These are phyloP conservation scores for Aspergillus brunneoviolaceus DNA, from an alignment of 2,329 filamentous ascomycete species.

Conservation along the genomic window DNA sequence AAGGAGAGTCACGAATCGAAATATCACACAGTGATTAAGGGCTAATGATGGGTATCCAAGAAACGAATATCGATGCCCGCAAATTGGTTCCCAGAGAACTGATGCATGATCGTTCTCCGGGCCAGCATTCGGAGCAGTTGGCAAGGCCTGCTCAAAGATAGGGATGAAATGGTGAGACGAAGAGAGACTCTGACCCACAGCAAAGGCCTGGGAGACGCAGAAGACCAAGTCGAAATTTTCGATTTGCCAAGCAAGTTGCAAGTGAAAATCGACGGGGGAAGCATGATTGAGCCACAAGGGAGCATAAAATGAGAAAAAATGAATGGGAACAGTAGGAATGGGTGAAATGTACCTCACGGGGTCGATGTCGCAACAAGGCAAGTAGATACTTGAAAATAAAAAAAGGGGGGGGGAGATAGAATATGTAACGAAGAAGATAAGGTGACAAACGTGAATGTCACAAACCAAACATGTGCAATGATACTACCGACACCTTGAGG, in stretches of 20 bases:
- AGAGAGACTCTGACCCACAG: slow-evolving; percentile 8
- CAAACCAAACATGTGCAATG: neutral
- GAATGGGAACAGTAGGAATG: neutral
- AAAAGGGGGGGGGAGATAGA: neutral
- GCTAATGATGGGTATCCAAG: slow-evolving; percentile 26
- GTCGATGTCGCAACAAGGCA: neutral
- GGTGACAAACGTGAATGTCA: neutral
- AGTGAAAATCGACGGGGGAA: neutral
- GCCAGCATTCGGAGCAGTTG: slow-evolving; percentile 8
- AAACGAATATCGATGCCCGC: slow-evolving; percentile 22
- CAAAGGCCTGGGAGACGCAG: slow-evolving; percentile 11
- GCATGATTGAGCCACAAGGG: neutral
- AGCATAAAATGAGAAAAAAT: neutral
- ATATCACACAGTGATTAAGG: slow-evolving; percentile 25
- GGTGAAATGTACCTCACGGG: neutral
- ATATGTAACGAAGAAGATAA: too few relatives aligned
- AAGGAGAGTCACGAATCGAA: slow-evolving; percentile 10
- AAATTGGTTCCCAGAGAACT: slow-evolving; percentile 10
- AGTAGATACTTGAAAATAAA: neutral
- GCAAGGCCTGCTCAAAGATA: slow-evolving; percentile 20
- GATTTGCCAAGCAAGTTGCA: neutral
- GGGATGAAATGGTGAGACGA: slow-evolving; percentile 13
- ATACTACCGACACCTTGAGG: neutral
- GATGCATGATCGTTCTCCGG: neutral
- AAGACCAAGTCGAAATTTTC: neutral